Percentiles rank a stretch among this genome's conserved stretches.
Conservation (phyloP, 306 rosid genomes). For the Sicyos edulis region DNA sequence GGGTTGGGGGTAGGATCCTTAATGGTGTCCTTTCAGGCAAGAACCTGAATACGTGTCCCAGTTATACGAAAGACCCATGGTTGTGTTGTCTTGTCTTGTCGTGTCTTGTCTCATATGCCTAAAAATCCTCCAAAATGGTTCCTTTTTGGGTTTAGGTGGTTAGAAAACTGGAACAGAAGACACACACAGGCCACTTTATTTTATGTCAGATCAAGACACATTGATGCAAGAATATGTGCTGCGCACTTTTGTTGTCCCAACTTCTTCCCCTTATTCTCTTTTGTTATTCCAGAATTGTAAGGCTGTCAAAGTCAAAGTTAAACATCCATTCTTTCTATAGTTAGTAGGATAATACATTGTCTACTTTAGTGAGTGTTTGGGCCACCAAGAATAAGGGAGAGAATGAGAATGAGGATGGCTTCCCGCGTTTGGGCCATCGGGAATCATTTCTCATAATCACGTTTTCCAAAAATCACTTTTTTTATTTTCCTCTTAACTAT, state of each 20-base stretch:
- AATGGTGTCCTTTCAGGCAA: slow-evolving; percentile 31
- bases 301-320: neutral
- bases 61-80: too few relatives aligned
- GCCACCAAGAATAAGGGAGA: too few relatives aligned
- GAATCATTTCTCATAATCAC: too few relatives aligned
- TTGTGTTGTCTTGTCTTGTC: too few relatives aligned
- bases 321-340: neutral
- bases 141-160: neutral
- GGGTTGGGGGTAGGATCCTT: neutral
- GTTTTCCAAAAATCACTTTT: too few relatives aligned
- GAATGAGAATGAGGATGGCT: too few relatives aligned
- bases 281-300: neutral
- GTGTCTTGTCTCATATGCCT: neutral
- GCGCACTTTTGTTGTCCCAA: neutral
- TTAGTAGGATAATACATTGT: neutral
- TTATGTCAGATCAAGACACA: neutral
- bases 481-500: too few relatives aligned
- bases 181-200: neutral
- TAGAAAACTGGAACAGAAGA: neutral
- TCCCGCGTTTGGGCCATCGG: too few relatives aligned
- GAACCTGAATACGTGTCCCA: too few relatives aligned
- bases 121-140: slow-evolving; percentile 6
- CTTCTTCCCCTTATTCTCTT: slow-evolving; percentile 3
- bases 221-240: slow-evolving; percentile 19
- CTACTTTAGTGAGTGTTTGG: neutral